Percentiles rank a stretch among this genome's conserved stretches.
These are phyloP conservation scores for Aspergillus aculeatinus DNA, from an alignment of 2,329 filamentous ascomycete genomes.

Conservation along the genomic window DNA sequence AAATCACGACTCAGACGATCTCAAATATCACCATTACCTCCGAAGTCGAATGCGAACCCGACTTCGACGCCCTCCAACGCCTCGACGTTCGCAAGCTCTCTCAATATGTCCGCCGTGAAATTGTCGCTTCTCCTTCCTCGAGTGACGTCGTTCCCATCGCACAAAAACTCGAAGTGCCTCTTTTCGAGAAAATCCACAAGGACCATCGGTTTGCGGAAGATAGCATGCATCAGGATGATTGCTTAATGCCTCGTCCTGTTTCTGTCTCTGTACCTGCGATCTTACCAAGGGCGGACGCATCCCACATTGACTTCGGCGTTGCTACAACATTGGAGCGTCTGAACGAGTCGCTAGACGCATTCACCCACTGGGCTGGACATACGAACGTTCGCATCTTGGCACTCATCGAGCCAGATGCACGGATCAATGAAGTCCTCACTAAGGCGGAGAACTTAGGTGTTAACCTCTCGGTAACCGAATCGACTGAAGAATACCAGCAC, in stretches of 20 bases:
- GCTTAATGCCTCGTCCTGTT: constrained; percentile 48
- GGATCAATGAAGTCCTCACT: constrained; percentile 28
- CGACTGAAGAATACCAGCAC: constrained; percentile 42
- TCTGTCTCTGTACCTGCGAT: constrained; percentile 49
- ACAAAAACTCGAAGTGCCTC: constrained; percentile 28
- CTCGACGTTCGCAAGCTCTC: constrained; percentile 29
- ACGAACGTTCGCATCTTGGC: constrained; percentile 55
- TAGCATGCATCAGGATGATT: constrained; percentile 28
- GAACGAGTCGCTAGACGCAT: constrained; percentile 51
- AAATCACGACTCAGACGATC: constrained; percentile 15
- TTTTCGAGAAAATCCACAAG: constrained; percentile 21
- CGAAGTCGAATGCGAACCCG: constrained; percentile 29
- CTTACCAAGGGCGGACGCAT: constrained; percentile 45
- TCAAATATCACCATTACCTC: constrained; percentile 33
- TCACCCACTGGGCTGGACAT: constrained; percentile 57
- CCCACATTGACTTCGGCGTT: constrained; percentile 58
- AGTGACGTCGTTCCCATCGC: constrained; percentile 25
- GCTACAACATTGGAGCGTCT: constrained; percentile 55
- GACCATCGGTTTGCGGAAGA: constrained; percentile 6
- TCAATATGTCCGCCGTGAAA: constrained; percentile 33
- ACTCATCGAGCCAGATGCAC: constrained; percentile 48
- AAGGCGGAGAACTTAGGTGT: constrained; percentile 41
- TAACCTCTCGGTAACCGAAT: constrained; percentile 42
- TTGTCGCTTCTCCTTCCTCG: constrained; percentile 25
- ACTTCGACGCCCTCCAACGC: constrained; percentile 24